phyloP scores from a whole-genome alignment of 441 rosid genomes.

The Flueggea neowawraea region DNA sequence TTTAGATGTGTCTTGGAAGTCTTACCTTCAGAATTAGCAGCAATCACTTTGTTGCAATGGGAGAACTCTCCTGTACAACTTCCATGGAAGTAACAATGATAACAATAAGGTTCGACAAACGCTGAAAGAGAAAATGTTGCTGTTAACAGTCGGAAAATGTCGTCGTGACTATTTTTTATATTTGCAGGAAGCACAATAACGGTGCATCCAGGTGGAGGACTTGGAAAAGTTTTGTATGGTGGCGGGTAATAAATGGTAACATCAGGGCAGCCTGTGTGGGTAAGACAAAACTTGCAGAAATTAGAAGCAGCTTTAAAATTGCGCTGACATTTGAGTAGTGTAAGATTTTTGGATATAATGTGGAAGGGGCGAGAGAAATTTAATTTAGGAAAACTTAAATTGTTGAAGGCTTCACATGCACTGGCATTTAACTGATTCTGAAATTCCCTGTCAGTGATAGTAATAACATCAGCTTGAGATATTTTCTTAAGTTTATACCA shows the following conservation, averaged over 20 bases:
- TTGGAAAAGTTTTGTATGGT: neutral
- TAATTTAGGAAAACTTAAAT: neutral
- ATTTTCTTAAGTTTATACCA: neutral
- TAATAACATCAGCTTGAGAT: neutral
- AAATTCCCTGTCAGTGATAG: neutral
- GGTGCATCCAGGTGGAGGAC: neutral
- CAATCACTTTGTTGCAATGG: too few relatives aligned
- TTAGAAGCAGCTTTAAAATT: neutral
- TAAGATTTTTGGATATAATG: neutral
- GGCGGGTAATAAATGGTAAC: neutral
- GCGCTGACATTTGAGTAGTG: neutral
- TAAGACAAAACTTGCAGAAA: neutral
- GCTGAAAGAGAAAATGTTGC: neutral
- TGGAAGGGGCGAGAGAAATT: too few relatives aligned
- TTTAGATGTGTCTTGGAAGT: too few relatives aligned
- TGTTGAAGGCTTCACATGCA: constrained; percentile 8
- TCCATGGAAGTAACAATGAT: neutral
- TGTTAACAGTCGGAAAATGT: constrained; percentile 6
- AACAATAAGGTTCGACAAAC: neutral
- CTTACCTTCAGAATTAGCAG: too few relatives aligned
- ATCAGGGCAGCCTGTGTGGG: neutral
- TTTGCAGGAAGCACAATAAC: neutral
- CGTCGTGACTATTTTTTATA: neutral
- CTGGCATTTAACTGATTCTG: neutral
- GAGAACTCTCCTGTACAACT: too few relatives aligned